phyloP scores from a whole-genome alignment of 1,284 basidiomycete genomes.

The Volvariella surrecta region DNA sequence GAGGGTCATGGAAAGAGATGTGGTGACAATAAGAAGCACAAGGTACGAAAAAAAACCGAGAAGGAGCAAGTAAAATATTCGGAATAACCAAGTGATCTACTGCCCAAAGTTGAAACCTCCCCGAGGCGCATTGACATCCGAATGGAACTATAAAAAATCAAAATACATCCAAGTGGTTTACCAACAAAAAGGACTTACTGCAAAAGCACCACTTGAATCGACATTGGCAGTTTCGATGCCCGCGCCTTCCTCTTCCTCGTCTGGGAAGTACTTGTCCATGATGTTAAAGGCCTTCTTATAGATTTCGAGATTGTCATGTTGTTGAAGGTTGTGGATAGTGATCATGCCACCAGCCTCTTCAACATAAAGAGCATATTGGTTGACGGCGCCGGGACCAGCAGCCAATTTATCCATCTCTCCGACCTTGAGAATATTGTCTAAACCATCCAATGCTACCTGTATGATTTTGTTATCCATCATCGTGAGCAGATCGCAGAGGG shows the following conservation, averaged over 20 bases:
- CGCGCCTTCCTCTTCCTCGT: conserved; percentile 78
- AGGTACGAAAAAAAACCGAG: conserved; percentile 3
- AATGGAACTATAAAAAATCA: conserved; percentile 53
- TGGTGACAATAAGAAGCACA: neutral
- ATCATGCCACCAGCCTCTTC: conserved; percentile 99
- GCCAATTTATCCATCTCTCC: conserved; percentile 94
- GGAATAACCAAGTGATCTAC: conserved; percentile 12
- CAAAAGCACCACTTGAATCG: conserved; percentile 85
- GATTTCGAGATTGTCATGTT: conserved; percentile 99
- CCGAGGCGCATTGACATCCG: conserved; percentile 78
- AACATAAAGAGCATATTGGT: conserved; percentile 91
- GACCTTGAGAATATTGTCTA: conserved; percentile 98
- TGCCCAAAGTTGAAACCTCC: conserved; percentile 90
- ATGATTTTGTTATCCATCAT: conserved; percentile 99
- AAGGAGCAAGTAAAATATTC: conserved; percentile 1
- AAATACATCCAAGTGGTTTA: conserved; percentile 21
- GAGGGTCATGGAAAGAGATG: too few relatives aligned
- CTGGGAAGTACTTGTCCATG: conserved; percentile 94
- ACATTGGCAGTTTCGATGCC: conserved; percentile 77
- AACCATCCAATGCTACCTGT: conserved; percentile 93
- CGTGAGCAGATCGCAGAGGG: conserved; percentile 90
- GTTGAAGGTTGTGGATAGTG: conserved; percentile 97
- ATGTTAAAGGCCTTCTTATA: conserved; percentile 99
- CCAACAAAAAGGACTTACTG: conserved; percentile 44
- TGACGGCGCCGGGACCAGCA: conserved; percentile 76